Evolutionary conservation across 441 rosid genomes (phyloP), one percentile per base, ranked within the genome.

Genomic region (Populus tomentosa): DNA sequence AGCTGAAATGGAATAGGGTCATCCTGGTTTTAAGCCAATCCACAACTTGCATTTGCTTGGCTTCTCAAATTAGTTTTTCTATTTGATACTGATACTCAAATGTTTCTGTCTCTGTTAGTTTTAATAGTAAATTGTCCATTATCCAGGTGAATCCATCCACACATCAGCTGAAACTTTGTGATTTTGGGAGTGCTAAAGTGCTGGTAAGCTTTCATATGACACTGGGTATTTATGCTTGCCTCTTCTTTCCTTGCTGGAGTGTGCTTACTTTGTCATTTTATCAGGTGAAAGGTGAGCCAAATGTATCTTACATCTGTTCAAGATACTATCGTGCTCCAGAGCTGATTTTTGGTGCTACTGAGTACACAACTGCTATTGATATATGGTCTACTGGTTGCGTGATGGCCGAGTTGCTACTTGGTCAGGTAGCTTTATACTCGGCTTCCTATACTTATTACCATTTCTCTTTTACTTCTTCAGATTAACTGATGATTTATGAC

Each of bases 321-420:
- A 88, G 98, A 88, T 96, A 96, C 81, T 96, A 94, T 71, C 97
- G 99, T 74, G 99, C 99, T 69, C 99, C 99, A 71, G 98, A 96
- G 85, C 93, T 96, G 82, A 96, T 96, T 79, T 96, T 96, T 86
- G 98, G 98, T 78, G 98, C 99, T 70, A 92, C 96, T 32, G 98
- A 94, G 85, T 96, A 96, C 80, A 94, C 99, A 73, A 92, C 98
- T 81, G 99, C 99, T 21, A 96, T 96, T 59, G 99, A 96, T 86
- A 90, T 96, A 86, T 96, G 99, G 99, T 96, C 99, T 46, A 88
- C 98, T 23, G 99, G 99, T 78, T 96, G 99, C 78, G 99, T 96
- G 84, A 92, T 96, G 98, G 99, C 98, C 32, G 99, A 96, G 86
- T 86, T 96, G 80, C 94, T 96, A 82, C 97, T 96, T 74, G 99